These are phyloP conservation scores for Heteromeles arbutifolia DNA, from an alignment of 306 rosid species.

Conservation along the genomic window DNA sequence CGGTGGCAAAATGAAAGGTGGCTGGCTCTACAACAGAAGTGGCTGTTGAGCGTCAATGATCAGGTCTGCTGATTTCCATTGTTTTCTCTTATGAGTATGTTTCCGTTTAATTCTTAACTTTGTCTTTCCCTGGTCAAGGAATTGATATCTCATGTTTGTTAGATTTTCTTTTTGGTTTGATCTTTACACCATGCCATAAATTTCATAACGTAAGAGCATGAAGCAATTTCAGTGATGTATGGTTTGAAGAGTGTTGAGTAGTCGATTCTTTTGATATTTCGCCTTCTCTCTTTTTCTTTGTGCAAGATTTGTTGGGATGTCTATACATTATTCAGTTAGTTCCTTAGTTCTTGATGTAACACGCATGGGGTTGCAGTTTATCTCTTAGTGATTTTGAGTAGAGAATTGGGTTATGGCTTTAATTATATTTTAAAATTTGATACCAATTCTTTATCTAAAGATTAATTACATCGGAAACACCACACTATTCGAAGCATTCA, in stretches of 20 bases:
- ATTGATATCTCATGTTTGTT: background rate
- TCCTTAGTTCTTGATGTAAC: background rate
- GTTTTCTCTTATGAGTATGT: background rate
- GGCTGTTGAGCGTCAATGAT: constrained; percentile 51
- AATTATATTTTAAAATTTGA: background rate
- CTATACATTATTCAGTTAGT: background rate
- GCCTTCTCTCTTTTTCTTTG: background rate
- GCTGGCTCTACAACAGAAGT: constrained; percentile 67
- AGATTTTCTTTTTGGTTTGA: background rate
- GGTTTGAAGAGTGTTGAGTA: background rate
- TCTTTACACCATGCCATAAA: background rate
- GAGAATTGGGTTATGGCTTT: background rate
- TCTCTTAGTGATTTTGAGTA: background rate
- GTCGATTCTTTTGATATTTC: background rate
- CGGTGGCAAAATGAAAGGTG: constrained; percentile 87
- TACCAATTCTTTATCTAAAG: background rate
- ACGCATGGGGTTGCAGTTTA: background rate
- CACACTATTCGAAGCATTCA: no score
- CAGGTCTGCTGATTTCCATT: constrained; percentile 33
- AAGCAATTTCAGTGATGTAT: background rate
- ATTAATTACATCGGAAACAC: background rate
- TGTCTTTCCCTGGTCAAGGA: background rate
- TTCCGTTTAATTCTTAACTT: background rate
- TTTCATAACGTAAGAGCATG: background rate
- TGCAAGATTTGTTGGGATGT: background rate